A percentile compares a stretch with the other conserved stretches of the same genome.
Evolutionary conservation across 78 protist genomes (phyloP).

Genomic region (Cavenderia fasciculata): DNA sequence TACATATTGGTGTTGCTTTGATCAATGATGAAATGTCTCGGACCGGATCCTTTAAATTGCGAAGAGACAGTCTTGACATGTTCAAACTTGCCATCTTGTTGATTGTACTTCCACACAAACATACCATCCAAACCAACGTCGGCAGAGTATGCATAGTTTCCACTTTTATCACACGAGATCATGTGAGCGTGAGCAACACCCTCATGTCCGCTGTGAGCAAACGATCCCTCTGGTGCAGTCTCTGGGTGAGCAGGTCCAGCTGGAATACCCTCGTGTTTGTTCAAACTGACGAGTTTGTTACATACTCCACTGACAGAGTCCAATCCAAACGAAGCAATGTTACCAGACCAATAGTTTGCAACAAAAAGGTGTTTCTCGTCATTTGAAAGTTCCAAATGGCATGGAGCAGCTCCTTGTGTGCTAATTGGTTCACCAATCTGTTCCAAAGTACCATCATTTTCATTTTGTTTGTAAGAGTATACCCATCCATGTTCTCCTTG

Average conservation of each 20-base stretch:
- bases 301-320: not conserved
- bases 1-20: not conserved
- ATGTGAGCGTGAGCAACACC: not conserved
- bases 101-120: not conserved
- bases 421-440: too few relatives aligned
- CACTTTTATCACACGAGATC: not conserved
- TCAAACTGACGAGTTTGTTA: too few relatives aligned
- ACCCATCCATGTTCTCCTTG: too few relatives aligned
- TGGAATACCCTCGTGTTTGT: too few relatives aligned
- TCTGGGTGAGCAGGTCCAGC: not conserved
- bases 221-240: not conserved
- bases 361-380: not conserved
- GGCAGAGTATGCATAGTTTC: not conserved
- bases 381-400: not conserved
- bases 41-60: slow-evolving; percentile 8
- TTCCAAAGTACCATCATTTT: too few relatives aligned
- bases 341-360: slow-evolving; percentile 8
- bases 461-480: too few relatives aligned
- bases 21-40: slow-evolving; percentile 14
- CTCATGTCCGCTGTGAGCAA: slow-evolving; percentile 18
- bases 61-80: not conserved
- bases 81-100: not conserved
- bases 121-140: slow-evolving; percentile 8
- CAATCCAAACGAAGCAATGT: not conserved
- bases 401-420: slow-evolving; percentile 12